Percentiles rank a stretch among this genome's conserved stretches.
These are phyloP conservation scores for Fomitiporia mediterranea DNA, from an alignment of 1,284 basidiomycete genomes.

Conservation along the genomic window DNA sequence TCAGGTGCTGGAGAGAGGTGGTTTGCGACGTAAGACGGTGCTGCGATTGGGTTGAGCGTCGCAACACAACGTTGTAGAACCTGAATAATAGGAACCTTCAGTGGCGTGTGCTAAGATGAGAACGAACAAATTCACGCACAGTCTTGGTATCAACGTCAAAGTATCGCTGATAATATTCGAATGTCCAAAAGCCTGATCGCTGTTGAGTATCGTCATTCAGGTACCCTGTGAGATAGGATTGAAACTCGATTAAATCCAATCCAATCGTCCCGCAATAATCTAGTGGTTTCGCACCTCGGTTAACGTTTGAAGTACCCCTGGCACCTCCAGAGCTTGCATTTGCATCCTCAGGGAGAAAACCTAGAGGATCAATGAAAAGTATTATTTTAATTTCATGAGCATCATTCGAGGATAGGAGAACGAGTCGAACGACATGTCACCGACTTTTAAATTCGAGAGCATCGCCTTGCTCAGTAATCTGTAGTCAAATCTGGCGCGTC, in stretches of 20 bases:
- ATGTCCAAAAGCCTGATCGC: slow-evolving; percentile 58
- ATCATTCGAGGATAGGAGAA: slow-evolving; percentile 19
- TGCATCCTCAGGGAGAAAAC: slow-evolving; percentile 6
- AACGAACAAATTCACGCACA: slow-evolving; percentile 33
- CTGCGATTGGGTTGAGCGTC: slow-evolving; percentile 61
- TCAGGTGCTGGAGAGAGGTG: slow-evolving; percentile 65
- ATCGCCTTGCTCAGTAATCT: slow-evolving; percentile 59
- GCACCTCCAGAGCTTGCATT: slow-evolving; percentile 24
- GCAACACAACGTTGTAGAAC: slow-evolving; percentile 68
- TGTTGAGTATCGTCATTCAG: slow-evolving; percentile 42
- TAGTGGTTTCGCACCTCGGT: slow-evolving; percentile 41
- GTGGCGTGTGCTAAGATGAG: not conserved
- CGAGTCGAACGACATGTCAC: slow-evolving; percentile 11
- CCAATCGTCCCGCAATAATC: too few relatives aligned
- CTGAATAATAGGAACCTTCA: slow-evolving; percentile 29
- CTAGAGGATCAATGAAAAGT: not conserved
- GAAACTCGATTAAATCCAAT: too few relatives aligned
- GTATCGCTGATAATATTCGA: slow-evolving; percentile 77
- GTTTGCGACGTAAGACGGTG: slow-evolving; percentile 48
- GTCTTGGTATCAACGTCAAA: slow-evolving; percentile 79
- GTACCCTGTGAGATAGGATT: slow-evolving; percentile 39
- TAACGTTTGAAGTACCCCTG: slow-evolving; percentile 42
- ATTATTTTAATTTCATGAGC: too few relatives aligned
- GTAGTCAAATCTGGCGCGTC: not conserved
- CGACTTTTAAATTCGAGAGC: slow-evolving; percentile 62